Conservation (phyloP, 2,329 filamentous ascomycete genomes). For the Neopestalotiopsis sp. region DNA sequence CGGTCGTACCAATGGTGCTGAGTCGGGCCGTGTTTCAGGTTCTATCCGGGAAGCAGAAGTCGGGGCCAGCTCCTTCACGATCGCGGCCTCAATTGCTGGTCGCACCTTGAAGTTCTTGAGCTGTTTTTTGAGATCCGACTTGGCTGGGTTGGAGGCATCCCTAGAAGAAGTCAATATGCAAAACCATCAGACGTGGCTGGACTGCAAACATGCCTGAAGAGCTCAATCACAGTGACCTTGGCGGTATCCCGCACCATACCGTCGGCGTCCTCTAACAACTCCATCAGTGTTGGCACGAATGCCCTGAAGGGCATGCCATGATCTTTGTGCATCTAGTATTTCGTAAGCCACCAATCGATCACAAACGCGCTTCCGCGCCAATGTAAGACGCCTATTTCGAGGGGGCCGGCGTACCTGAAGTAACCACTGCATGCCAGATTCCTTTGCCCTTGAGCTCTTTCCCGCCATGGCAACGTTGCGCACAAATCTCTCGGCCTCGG, state of each 20-base stretch:
- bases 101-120: constrained; percentile 84
- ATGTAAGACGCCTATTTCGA: not conserved
- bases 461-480: constrained; percentile 79
- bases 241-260: constrained; percentile 84
- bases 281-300: constrained; percentile 84
- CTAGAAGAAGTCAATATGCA: constrained; percentile 43
- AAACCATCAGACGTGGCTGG: not conserved
- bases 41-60: constrained; percentile 40
- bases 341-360: constrained; percentile 13
- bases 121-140: constrained; percentile 87
- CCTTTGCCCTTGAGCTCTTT: constrained; percentile 84
- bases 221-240: constrained; percentile 81
- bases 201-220: constrained; percentile 69
- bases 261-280: constrained; percentile 88
- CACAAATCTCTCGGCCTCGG: constrained; percentile 80
- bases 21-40: constrained; percentile 46
- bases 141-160: constrained; percentile 79
- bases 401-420: constrained; percentile 63
- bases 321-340: constrained; percentile 75
- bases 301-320: constrained; percentile 79
- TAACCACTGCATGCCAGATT: constrained; percentile 84
- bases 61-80: constrained; percentile 75
- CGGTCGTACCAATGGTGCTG: constrained; percentile 40
- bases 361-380: not conserved
- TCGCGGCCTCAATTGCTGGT: constrained; percentile 82